phyloP scores from a whole-genome alignment of 345 rosid genomes.

The Eucalyptus cloeziana region DNA sequence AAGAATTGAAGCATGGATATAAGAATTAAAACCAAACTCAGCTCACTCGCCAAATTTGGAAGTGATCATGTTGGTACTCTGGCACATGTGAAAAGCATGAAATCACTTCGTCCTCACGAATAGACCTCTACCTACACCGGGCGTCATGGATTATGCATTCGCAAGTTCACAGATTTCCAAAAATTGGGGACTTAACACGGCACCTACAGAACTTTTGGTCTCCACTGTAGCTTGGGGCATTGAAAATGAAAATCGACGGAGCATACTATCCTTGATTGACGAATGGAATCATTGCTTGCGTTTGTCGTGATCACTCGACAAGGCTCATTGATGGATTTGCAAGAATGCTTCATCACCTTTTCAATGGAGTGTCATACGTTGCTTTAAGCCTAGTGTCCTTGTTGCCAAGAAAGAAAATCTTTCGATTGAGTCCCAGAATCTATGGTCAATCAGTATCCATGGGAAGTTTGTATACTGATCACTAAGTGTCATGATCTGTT shows the following conservation, averaged over 20 bases:
- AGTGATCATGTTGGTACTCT: neutral
- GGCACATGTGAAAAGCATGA: neutral
- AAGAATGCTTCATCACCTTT: neutral
- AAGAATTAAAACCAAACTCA: neutral
- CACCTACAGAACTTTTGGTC: neutral
- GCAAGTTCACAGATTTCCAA: neutral
- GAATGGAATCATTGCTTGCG: neutral
- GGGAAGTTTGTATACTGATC: too few relatives aligned
- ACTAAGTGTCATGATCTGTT: too few relatives aligned
- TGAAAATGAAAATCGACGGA: neutral
- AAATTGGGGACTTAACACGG: neutral
- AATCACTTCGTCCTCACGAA: neutral
- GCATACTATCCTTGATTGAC: neutral
- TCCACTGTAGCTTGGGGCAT: fast-evolving
- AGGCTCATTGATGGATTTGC: neutral
- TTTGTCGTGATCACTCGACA: neutral
- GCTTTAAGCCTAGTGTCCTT: neutral
- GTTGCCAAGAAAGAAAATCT: neutral
- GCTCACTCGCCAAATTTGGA: neutral
- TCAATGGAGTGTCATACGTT: neutral
- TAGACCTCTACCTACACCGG: neutral
- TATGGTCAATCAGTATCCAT: too few relatives aligned
- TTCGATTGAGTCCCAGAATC: neutral
- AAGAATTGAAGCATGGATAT: too few relatives aligned
- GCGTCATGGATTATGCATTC: neutral